phyloP scores from a whole-genome alignment of 2,329 filamentous ascomycete genomes.

The Akanthomyces uredinophilus region DNA sequence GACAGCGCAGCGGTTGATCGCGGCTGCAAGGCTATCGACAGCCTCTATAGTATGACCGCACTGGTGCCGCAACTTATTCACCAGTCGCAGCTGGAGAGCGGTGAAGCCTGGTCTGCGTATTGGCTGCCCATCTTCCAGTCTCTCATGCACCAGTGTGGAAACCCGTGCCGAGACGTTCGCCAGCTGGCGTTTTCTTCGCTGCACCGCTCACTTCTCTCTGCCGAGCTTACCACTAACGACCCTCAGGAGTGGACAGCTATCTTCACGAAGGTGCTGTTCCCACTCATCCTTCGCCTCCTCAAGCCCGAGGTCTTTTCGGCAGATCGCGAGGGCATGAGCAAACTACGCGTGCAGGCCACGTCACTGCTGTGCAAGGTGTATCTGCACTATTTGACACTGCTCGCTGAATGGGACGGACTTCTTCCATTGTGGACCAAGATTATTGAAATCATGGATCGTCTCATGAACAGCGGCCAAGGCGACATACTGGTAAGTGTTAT shows the following conservation, averaged over 20 bases:
- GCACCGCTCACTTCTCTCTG: slow-evolving; percentile 79
- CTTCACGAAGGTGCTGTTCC: slow-evolving; percentile 90
- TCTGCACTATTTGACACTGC: slow-evolving; percentile 80
- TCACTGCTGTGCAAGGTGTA: slow-evolving; percentile 94
- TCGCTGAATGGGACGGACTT: slow-evolving; percentile 84
- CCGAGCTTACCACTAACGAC: slow-evolving; percentile 74
- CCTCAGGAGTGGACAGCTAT: slow-evolving; percentile 93
- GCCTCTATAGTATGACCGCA: slow-evolving; percentile 75
- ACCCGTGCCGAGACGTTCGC: slow-evolving; percentile 88
- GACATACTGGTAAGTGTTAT: slow-evolving; percentile 68
- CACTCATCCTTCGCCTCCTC: slow-evolving; percentile 76
- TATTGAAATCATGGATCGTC: slow-evolving; percentile 86
- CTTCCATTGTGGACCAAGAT: slow-evolving; percentile 89
- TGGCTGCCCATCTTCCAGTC: slow-evolving; percentile 94
- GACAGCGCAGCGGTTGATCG: slow-evolving; percentile 58
- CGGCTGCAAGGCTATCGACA: slow-evolving; percentile 72
- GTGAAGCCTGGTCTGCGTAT: slow-evolving; percentile 92
- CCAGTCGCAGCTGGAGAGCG: slow-evolving; percentile 85
- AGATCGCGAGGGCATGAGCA: slow-evolving; percentile 88
- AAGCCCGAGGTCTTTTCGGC: slow-evolving; percentile 93
- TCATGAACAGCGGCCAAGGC: slow-evolving; percentile 93
- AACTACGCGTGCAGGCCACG: slow-evolving; percentile 86
- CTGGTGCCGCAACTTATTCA: slow-evolving; percentile 83
- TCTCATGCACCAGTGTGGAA: slow-evolving; percentile 84
- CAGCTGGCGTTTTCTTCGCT: slow-evolving; percentile 82